Percentiles rank a stretch among this genome's conserved stretches.
Conservation (phyloP, 495 filamentous ascomycete species). For the Penicillium fimorum region DNA sequence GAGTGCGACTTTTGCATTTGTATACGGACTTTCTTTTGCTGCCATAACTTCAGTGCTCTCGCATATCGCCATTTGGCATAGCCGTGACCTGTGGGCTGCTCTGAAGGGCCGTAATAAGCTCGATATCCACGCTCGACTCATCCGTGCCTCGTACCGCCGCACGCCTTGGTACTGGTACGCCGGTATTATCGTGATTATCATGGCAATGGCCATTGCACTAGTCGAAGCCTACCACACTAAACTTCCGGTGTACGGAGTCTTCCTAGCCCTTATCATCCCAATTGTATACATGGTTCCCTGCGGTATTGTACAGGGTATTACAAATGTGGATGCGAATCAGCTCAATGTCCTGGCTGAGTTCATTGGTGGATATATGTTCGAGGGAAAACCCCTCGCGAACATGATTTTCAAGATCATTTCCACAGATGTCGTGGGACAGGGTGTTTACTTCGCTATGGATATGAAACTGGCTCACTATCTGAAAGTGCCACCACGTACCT, state of each 20-base stretch:
- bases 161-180: conserved; percentile 80
- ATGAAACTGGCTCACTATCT: conserved; percentile 47
- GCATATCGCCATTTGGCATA: conserved; percentile 59
- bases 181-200: conserved; percentile 69
- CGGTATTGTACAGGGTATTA: conserved; percentile 84
- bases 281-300: conserved; percentile 77
- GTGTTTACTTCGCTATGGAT: conserved; percentile 38
- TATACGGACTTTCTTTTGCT: conserved; percentile 81
- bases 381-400: conserved; percentile 32
- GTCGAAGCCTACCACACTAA: conserved; percentile 76
- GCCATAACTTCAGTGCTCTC: conserved; percentile 66
- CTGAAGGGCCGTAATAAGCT: conserved; percentile 49
- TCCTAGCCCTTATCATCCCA: conserved; percentile 72
- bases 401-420: conserved; percentile 35
- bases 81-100: conserved; percentile 55
- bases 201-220: conserved; percentile 75
- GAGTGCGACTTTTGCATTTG: conserved; percentile 76
- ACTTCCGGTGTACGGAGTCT: conserved; percentile 77
- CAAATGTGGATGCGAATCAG: conserved; percentile 72
- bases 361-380: conserved; percentile 35
- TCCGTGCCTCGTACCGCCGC: conserved; percentile 69
- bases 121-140: conserved; percentile 66
- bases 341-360: conserved; percentile 44
- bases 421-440: conserved; percentile 26
- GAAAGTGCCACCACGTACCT: conserved; percentile 40